A percentile compares a stretch with the other conserved stretches of the same genome.
These are phyloP conservation scores for Trichoderma breve DNA, from an alignment of 2,329 filamentous ascomycete genomes.

Conservation along the genomic window DNA sequence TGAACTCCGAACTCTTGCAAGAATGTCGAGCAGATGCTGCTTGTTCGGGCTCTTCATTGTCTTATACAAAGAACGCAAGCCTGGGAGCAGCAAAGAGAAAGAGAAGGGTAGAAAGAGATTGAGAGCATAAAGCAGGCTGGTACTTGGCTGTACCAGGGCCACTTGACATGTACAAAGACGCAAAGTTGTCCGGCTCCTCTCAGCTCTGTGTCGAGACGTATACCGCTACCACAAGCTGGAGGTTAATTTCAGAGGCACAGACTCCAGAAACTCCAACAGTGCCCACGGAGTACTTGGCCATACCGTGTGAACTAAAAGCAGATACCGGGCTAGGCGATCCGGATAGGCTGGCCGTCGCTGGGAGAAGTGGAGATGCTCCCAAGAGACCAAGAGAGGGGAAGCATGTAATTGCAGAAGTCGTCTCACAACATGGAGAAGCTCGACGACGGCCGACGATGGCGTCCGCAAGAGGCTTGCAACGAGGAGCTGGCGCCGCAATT, in stretches of 20 bases:
- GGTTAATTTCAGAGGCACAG: conserved; percentile 3
- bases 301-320: conserved; percentile 12
- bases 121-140: no score
- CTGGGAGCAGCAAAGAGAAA: no score
- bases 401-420: conserved; percentile 1
- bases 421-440: conserved; percentile 14
- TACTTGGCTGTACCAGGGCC: background rate
- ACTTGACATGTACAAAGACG: background rate
- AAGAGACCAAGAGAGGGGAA: background rate
- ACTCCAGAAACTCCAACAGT: background rate
- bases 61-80: background rate
- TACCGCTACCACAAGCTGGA: background rate
- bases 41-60: background rate
- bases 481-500: conserved; percentile 15
- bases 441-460: background rate
- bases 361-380: conserved; percentile 13
- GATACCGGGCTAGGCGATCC: conserved; percentile 17
- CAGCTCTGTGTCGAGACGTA: background rate
- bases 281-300: conserved; percentile 1
- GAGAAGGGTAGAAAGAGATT: background rate
- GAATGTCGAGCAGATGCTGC: background rate
- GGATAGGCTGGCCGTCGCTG: conserved; percentile 21
- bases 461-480: conserved; percentile 9
- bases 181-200: background rate
- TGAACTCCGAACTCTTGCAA: background rate